Evolutionary conservation across 2,329 filamentous ascomycete species (phyloP), one percentile per base, ranked within the genome.

Genomic region (Pseudofabraea citricarpa): DNA sequence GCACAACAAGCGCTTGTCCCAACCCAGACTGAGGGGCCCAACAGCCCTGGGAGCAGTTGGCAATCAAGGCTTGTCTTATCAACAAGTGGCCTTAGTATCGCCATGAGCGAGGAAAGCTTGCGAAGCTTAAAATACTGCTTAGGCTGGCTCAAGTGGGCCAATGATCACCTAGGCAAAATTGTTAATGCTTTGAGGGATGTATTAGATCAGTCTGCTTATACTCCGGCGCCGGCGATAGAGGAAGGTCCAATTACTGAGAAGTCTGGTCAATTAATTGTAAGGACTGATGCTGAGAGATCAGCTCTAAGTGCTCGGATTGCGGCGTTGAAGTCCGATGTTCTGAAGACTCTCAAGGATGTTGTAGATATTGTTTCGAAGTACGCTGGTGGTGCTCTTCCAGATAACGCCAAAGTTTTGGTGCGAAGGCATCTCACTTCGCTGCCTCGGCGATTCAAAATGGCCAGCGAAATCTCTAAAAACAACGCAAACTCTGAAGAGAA

Each of bases 91-190:
- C 75, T 97, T 1, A 90, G 90, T 50, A 84, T 95, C 13, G 90
- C 93, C 1, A 89, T 98, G 76, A 94, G 86, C 56, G 85, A 94
- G 15, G 85, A 93, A 57, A 95, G 88, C 18, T 69, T 96, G 7
- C 79, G 83, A 40, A 93, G 85, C 48, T 70, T 98, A 32, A 89
- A 87, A 55, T 91, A 89, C 56, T 96, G 90, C 51, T 70, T 97
- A 2, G 76, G 77, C 19, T 87, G 90, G 74, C 71, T 97, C 36
- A 78, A 83, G 20, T 85, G 83, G 75, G 88, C 88, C 2, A 95
- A 95, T 48, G 81, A 80, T 6, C 87, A 89, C 59, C 81, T 97
- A 44, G 81, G 83, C 36, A 81, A 81, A 37, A 77, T 89, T 0
- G 87, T 95, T 50, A 71, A 76, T 13, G 83, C 84, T 3, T 67